Conservation (phyloP, 208 protist genomes). For the Acanthamoeba triangularis region DNA sequence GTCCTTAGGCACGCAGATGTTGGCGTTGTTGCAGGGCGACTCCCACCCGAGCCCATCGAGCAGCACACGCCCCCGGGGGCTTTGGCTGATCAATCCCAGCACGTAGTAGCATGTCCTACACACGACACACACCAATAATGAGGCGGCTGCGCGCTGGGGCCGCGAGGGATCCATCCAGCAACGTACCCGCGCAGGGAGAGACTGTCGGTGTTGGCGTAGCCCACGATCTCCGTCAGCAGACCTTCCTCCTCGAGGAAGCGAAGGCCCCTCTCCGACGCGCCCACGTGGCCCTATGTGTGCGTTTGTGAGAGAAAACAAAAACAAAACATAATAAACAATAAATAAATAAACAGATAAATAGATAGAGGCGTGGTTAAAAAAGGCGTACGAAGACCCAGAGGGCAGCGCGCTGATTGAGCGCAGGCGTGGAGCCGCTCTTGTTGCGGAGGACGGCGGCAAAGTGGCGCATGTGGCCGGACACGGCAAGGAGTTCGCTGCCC, state of each 20-base stretch:
- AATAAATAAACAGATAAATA: not conserved
- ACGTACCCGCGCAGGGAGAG: constrained; percentile 8
- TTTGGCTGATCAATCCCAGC: constrained; percentile 13
- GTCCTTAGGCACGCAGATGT: constrained; percentile 15
- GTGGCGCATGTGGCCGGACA: not conserved
- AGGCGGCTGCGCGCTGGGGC: no score
- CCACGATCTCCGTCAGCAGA: not conserved
- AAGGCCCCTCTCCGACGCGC: constrained; percentile 6
- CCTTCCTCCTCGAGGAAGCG: not conserved
- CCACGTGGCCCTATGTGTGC: not conserved
- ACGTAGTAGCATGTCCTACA: constrained; percentile 40
- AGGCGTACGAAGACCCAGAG: constrained; percentile 20
- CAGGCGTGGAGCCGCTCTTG: not conserved
- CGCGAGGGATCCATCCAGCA: no score
- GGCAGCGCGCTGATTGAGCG: not conserved
- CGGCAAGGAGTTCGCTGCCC: constrained; percentile 54
- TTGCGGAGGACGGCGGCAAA: not conserved
- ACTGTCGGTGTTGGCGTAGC: not conserved
- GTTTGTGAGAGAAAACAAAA: not conserved
- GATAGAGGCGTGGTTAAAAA: no score
- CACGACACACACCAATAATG: not conserved
- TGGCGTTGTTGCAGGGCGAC: not conserved
- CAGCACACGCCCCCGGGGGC: not conserved
- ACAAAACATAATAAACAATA: not conserved
- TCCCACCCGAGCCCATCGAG: constrained; percentile 41